phyloP scores from a whole-genome alignment of 1,284 basidiomycete species.

The Trametes versicolor region DNA sequence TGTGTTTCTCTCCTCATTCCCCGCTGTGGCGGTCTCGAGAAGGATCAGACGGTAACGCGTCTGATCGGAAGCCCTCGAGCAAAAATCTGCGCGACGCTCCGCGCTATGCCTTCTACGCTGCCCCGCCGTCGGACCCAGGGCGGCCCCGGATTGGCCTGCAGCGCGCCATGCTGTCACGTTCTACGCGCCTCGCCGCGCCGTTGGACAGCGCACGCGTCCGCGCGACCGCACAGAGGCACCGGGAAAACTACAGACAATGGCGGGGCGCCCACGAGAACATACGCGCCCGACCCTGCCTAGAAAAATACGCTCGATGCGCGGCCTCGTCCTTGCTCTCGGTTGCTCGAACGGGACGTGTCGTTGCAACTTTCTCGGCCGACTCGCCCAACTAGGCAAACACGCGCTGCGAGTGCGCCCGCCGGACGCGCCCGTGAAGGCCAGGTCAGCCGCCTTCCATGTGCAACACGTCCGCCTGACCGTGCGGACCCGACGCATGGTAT shows the following conservation, averaged over 20 bases:
- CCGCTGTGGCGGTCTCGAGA: background rate
- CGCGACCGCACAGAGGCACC: background rate
- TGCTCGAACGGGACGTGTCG: background rate
- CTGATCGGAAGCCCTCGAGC: background rate
- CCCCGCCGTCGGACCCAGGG: background rate
- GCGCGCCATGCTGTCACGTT: background rate
- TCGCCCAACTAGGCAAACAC: background rate
- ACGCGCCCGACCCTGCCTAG: background rate
- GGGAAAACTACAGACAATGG: background rate
- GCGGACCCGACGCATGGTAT: constrained; percentile 11
- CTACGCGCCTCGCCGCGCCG: background rate
- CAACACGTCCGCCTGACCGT: constrained; percentile 28
- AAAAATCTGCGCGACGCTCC: background rate
- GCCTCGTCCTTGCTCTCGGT: constrained; percentile 6
- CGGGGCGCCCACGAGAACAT: background rate
- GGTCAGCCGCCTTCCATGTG: background rate
- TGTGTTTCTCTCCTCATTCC: background rate
- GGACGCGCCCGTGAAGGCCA: background rate
- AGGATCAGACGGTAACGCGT: constrained; percentile 1
- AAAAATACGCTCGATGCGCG: constrained; percentile 2
- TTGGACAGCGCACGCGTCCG: background rate
- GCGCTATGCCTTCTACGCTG: background rate
- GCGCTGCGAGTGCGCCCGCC: background rate
- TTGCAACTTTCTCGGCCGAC: background rate
- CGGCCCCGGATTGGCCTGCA: constrained; percentile 1